These are phyloP conservation scores for Psidium guajava DNA, from an alignment of 345 rosid genomes.

Conservation along the genomic window DNA sequence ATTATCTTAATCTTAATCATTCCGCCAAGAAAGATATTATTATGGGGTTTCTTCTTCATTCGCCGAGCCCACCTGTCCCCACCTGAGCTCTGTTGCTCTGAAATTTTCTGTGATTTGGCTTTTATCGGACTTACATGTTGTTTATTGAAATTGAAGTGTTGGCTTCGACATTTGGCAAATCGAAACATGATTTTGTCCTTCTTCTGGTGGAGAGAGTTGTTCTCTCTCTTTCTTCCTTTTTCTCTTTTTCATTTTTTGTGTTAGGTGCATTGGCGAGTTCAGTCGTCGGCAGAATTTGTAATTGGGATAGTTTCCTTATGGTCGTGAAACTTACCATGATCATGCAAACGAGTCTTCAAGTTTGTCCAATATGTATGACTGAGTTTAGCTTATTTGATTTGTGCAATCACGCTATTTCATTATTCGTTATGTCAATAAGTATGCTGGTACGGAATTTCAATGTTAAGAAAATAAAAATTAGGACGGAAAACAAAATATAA, in stretches of 20 bases:
- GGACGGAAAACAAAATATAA: background rate
- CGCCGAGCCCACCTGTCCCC: background rate
- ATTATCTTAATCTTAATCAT: background rate
- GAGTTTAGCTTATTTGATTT: background rate
- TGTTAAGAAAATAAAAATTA: background rate
- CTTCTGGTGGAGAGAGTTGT: background rate
- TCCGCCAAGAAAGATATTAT: background rate
- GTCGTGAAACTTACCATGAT: no score
- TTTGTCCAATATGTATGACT: background rate
- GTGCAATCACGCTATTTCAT: background rate
- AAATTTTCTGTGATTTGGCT: background rate
- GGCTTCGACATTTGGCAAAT: background rate
- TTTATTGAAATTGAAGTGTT: background rate
- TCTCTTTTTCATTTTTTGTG: background rate
- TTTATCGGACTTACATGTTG: background rate
- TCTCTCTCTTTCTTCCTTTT: background rate
- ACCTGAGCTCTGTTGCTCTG: background rate
- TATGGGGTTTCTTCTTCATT: background rate
- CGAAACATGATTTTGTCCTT: background rate
- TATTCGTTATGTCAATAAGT: background rate
- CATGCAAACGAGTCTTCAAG: background rate
- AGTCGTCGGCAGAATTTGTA: background rate
- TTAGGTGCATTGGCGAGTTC: background rate
- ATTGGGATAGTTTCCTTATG: background rate
- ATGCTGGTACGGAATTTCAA: background rate